Percentiles rank a stretch among this genome's conserved stretches.
These are phyloP conservation scores for Hygrocybe coccinea DNA, from an alignment of 768 basidiomycete genomes.

Conservation along the genomic window DNA sequence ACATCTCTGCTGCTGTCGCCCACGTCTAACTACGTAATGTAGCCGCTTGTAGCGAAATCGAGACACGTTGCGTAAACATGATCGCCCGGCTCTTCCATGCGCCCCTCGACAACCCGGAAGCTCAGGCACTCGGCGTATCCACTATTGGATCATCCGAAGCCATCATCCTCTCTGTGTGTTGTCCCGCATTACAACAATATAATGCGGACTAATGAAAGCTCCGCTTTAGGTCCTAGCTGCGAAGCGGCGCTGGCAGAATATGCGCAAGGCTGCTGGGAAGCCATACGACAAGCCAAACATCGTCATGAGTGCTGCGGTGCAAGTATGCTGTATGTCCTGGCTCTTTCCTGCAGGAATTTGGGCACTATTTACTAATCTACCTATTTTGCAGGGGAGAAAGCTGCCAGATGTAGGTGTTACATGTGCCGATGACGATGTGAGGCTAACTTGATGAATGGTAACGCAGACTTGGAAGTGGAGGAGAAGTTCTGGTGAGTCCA, in stretches of 20 bases:
- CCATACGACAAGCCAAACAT: slow-evolving; percentile 53
- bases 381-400: slow-evolving; percentile 53
- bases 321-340: slow-evolving; percentile 27
- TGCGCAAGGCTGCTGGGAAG: slow-evolving; percentile 54
- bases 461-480: slow-evolving; percentile 58
- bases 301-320: slow-evolving; percentile 56
- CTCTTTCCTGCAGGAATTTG: not conserved
- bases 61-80: slow-evolving; percentile 3
- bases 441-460: slow-evolving; percentile 4
- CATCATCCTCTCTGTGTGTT: slow-evolving; percentile 5
- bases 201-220: not conserved
- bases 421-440: not conserved
- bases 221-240: slow-evolving; percentile 34
- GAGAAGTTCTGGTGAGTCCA: slow-evolving; percentile 45
- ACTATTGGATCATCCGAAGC: slow-evolving; percentile 5
- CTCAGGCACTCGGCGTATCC: slow-evolving; percentile 1
- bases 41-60: not conserved
- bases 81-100: slow-evolving; percentile 4
- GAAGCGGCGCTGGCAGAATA: slow-evolving; percentile 64
- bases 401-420: slow-evolving; percentile 40
- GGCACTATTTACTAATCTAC: not conserved
- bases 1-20: not conserved
- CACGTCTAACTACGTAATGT: not conserved
- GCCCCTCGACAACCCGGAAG: slow-evolving; percentile 1
- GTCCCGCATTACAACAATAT: not conserved